Conservation (phyloP, 2,329 filamentous ascomycete genomes). For the Epichloe bromicola region DNA sequence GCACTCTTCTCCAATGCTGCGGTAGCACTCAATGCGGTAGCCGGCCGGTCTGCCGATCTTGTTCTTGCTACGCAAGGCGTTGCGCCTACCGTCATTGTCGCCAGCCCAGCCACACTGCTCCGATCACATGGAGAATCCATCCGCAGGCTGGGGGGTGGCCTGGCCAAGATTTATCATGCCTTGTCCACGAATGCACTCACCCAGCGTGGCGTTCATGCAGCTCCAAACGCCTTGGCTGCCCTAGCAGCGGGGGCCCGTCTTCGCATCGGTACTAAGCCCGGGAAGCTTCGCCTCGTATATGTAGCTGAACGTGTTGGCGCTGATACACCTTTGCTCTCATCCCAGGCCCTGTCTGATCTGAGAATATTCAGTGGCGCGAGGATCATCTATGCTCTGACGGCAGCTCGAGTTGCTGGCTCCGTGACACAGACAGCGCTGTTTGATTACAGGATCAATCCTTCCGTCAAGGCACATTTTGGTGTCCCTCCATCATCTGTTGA, state of each 20-base stretch:
- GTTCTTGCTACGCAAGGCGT: conserved; percentile 59
- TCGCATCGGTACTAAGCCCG: conserved; percentile 45
- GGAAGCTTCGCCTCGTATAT: conserved; percentile 70
- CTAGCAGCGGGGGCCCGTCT: conserved; percentile 44
- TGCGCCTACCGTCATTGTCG: conserved; percentile 70
- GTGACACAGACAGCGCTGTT: conserved; percentile 79
- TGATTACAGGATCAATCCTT: conserved; percentile 57
- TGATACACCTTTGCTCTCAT: conserved; percentile 50
- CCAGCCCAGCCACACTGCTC: conserved; percentile 60
- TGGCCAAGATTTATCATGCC: conserved; percentile 58
- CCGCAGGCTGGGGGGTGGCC: conserved; percentile 43
- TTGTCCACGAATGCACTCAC: conserved; percentile 57
- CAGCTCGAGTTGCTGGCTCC: conserved; percentile 73
- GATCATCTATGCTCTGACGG: conserved; percentile 74
- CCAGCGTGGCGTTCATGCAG: conserved; percentile 57
- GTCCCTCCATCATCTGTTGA: conserved; percentile 70
- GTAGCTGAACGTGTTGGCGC: conserved; percentile 60
- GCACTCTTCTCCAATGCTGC: conserved; percentile 78
- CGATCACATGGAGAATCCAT: conserved; percentile 52
- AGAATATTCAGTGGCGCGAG: conserved; percentile 69
- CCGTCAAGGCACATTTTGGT: conserved; percentile 55
- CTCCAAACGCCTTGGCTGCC: conserved; percentile 35
- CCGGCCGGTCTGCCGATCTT: conserved; percentile 59
- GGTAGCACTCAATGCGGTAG: conserved; percentile 78
- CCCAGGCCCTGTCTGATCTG: conserved; percentile 62